Percentiles rank a stretch among this genome's conserved stretches.
Conservation (phyloP, 192 early-diverging fungal genomes). For the Coemansia sp. region DNA sequence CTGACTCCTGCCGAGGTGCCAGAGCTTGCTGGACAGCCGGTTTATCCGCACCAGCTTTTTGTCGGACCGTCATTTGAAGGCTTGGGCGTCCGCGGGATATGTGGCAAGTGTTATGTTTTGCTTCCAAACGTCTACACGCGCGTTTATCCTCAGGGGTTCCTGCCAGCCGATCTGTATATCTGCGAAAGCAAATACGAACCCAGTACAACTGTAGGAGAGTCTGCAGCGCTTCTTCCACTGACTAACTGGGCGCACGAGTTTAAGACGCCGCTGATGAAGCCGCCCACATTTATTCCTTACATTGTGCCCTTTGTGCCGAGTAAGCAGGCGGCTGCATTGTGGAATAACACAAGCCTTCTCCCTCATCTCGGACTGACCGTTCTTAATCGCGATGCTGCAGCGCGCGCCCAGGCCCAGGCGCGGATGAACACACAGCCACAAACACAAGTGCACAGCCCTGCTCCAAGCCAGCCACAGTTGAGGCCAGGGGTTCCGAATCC, state of each 20-base stretch:
- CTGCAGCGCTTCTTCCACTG: slow-evolving; percentile 28
- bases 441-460: slow-evolving; percentile 11
- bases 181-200: slow-evolving; percentile 47
- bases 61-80: slow-evolving; percentile 38
- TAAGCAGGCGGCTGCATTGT: slow-evolving; percentile 30
- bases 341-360: slow-evolving; percentile 36
- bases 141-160: slow-evolving; percentile 47
- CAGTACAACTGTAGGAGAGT: slow-evolving; percentile 3
- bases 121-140: slow-evolving; percentile 45
- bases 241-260: slow-evolving; percentile 52
- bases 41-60: slow-evolving; percentile 55
- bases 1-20: slow-evolving; percentile 51
- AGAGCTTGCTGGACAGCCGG: slow-evolving; percentile 40
- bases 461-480: slow-evolving; percentile 12
- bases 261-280: slow-evolving; percentile 49
- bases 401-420: slow-evolving; percentile 23
- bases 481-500: slow-evolving; percentile 15
- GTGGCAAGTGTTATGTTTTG: slow-evolving; percentile 49
- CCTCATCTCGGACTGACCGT: slow-evolving; percentile 40
- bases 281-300: slow-evolving; percentile 46
- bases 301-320: slow-evolving; percentile 32
- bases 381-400: slow-evolving; percentile 45
- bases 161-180: slow-evolving; percentile 40
- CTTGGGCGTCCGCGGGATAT: slow-evolving; percentile 41
- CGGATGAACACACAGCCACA: slow-evolving; percentile 11